phyloP scores from a whole-genome alignment of 345 rosid species.

The Lepidium aucheri region DNA sequence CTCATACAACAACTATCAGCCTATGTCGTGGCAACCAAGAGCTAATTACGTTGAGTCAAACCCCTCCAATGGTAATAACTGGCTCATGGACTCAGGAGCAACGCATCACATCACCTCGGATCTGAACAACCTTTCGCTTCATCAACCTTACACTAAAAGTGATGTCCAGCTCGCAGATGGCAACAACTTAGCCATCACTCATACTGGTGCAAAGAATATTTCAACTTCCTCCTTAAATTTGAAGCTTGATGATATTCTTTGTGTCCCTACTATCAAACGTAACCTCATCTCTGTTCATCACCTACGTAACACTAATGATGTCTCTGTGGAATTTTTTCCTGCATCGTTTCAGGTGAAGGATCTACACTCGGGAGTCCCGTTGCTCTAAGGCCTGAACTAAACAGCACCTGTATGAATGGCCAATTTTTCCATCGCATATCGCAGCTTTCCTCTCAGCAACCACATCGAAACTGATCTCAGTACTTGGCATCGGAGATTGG shows the following conservation, averaged over 20 bases:
- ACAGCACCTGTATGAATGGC: not conserved
- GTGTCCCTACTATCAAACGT: not conserved
- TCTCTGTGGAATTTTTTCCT: too few relatives aligned
- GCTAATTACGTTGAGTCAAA: too few relatives aligned
- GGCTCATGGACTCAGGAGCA: not conserved
- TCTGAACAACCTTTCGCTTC: not conserved
- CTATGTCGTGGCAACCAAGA: too few relatives aligned
- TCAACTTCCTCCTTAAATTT: not conserved
- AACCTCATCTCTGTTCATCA: not conserved
- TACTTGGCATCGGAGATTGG: too few relatives aligned
- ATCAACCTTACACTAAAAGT: not conserved
- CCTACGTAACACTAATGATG: not conserved
- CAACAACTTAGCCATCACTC: not conserved
- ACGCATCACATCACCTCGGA: not conserved
- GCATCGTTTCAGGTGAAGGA: too few relatives aligned
- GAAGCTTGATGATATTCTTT: not conserved
- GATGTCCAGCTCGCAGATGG: not conserved
- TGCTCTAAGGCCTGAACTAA: not conserved
- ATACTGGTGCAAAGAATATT: not conserved
- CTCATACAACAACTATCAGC: too few relatives aligned
- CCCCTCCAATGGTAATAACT: not conserved
- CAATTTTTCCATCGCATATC: not conserved
- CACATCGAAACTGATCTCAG: too few relatives aligned
- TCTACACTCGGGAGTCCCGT: too few relatives aligned
- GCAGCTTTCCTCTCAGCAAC: too few relatives aligned